Base-by-base conservation (phyloP, 1,284 basidiomycete genomes). In the Ceratobasidium sp. region DNA sequence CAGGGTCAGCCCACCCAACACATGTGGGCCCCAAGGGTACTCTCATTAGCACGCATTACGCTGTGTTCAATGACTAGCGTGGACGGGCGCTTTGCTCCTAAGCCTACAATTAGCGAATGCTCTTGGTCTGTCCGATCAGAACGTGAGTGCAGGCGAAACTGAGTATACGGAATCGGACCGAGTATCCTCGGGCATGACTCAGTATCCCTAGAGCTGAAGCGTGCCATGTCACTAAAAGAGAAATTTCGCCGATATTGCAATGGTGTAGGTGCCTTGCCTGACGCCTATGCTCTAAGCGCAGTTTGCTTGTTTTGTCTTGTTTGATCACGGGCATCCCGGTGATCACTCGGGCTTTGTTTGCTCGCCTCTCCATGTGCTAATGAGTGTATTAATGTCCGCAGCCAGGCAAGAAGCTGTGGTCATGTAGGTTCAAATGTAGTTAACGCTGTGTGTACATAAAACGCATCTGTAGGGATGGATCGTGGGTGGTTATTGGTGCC, bases 321-420 rank as follows among this genome's bases (percentile, higher is more conserved):
- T 59, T n/a, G 19, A 3, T 39, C 56, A 5, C 31, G 56, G 56
- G 13, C 16, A n/a, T 27, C 31, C 11, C 31, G 56, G 56, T 59
- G 31, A 39, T 22, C 34, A 31, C 56, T 59, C 56, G 31, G 34
- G 31, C 16, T 59, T 37, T 59, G 16, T 59, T 59, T 59, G 56
- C 22, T 2, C 24, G 11, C 11, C 27, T 34, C 6, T 13, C 24
- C 19, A 3, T 2, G 54, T 34, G 8, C 2, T 34, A 34, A 34
- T 34, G 34, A 34, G 8, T 34, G 34, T 2, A 34, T 34, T 34
- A 34, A 34, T 34, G 34, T 34, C 2, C 34, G 8, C 34, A 8
- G 8, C 34, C 34, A 34, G 34, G 34, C 34, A 34, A 8, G 34
- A 34, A 34, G 4, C 34, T 34, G 34, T 2, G 34, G 34, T 34